A percentile compares a stretch with the other conserved stretches of the same genome.
These are phyloP conservation scores for Geosmithia flava DNA, from an alignment of 2,329 filamentous ascomycete species.

Conservation along the genomic window DNA sequence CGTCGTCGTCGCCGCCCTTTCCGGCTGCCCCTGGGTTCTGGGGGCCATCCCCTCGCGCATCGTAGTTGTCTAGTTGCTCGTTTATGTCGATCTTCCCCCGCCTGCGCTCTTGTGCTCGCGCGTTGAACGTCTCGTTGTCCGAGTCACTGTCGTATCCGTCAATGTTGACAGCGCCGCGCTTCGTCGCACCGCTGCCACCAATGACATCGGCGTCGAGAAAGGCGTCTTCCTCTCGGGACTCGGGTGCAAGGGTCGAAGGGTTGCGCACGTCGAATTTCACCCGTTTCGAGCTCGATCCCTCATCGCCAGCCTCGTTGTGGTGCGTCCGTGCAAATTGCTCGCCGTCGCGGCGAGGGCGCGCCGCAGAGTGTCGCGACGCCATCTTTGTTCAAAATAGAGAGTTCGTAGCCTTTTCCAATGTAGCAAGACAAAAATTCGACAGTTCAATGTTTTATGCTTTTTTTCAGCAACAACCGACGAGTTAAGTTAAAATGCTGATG, in stretches of 20 bases:
- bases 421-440: not conserved
- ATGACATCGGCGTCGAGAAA: slow-evolving; percentile 89
- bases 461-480: not conserved
- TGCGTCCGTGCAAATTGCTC: slow-evolving; percentile 71
- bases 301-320: slow-evolving; percentile 35
- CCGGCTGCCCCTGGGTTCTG: slow-evolving; percentile 10
- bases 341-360: slow-evolving; percentile 70
- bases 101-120: slow-evolving; percentile 50
- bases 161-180: slow-evolving; percentile 88
- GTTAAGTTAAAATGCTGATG: not conserved
- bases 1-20: slow-evolving; percentile 23
- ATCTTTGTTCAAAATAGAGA: slow-evolving; percentile 18
- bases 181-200: slow-evolving; percentile 63
- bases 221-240: slow-evolving; percentile 57
- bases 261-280: slow-evolving; percentile 92
- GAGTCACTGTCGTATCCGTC: slow-evolving; percentile 97
- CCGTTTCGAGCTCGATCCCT: slow-evolving; percentile 49
- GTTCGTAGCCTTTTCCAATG: not conserved
- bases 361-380: slow-evolving; percentile 48
- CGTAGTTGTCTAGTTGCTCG: slow-evolving; percentile 43
- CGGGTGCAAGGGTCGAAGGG: slow-evolving; percentile 79
- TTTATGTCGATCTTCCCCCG: slow-evolving; percentile 35
- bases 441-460: not conserved
- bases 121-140: slow-evolving; percentile 77
- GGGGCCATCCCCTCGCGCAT: slow-evolving; percentile 23